Evolutionary conservation across 1,284 basidiomycete genomes (phyloP), one percentile per base, ranked within the genome.

Genomic region (Apiotrichum gamsii): DNA sequence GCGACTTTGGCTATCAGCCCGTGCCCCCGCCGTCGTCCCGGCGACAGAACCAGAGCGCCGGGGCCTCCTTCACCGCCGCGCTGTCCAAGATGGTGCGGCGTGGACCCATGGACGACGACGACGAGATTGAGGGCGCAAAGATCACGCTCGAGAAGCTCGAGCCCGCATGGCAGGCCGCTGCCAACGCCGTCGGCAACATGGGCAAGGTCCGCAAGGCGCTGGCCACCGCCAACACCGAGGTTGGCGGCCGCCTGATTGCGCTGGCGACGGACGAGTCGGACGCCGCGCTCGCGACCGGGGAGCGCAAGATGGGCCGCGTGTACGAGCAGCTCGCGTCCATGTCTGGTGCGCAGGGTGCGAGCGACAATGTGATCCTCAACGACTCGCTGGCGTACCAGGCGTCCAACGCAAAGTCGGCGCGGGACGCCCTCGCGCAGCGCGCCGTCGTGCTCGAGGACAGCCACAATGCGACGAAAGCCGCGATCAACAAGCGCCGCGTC

Each of bases 301-400:
- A 91, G 54, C 79, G 83, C 49, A 91, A 91, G 72, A 72, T 91
- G 42, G 90, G 90, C 4, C 77, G 90, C 45, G 79, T 81, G 2
- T 89, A 84, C 79, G 90, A 94, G 62, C 86, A 82, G 66, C 71
- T 90, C 11, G 81, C 87, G 1, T 87, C 88, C 60, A 78, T 93
- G 53, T 84, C 88, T 52, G 84, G 89, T 59, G 84, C 87, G 14
- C 85, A 90, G 65, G 71, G 73, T 24, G 85, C 90, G 51, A 90
- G 85, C 58, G 91, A 94, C 77, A 89, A 87, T 58, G 87, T 96
- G 33, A 84, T 94, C 32, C 72, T 96, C 20, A 89, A 88, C 19
- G 91, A 96, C 67, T 85, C 89, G 0, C 75, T 96, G 43, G 88
- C 88, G 1, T 96, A 96, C 69, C 90, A 95, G 72, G 86, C 89